Conservation (phyloP, 164 flowering plant species). For the Umbellularia californica region DNA sequence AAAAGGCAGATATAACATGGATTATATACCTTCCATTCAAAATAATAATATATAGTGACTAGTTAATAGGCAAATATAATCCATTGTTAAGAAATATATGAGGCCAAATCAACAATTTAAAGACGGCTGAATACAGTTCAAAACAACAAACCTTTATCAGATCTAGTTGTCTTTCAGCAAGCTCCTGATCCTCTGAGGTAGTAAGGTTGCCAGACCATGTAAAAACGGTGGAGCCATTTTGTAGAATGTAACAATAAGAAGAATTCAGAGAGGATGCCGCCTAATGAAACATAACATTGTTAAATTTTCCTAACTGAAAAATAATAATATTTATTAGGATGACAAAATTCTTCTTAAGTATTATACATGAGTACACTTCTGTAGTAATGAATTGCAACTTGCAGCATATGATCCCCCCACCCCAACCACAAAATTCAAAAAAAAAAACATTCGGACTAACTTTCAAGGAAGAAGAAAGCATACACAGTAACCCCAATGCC, state of each 20-base stretch:
- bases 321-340: not conserved
- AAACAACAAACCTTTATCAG: conserved; percentile 64
- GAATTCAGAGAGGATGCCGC: conserved; percentile 92
- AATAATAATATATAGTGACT: not conserved
- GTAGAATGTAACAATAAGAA: conserved; percentile 86
- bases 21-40: too few relatives aligned
- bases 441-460: not conserved
- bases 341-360: not conserved
- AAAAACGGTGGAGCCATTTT: conserved; percentile 65
- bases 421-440: too few relatives aligned
- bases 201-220: conserved; percentile 92
- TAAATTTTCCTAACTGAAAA: not conserved
- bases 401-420: too few relatives aligned
- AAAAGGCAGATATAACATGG: too few relatives aligned
- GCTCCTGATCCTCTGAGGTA: conserved; percentile 79
- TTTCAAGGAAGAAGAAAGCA: not conserved
- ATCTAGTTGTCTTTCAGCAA: conserved; percentile 92
- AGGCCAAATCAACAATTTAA: not conserved
- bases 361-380: not conserved
- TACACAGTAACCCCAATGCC: too few relatives aligned
- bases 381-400: too few relatives aligned
- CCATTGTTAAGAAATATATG: not conserved
- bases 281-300: conserved; percentile 34
- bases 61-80: conserved; percentile 6
- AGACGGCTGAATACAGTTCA: not conserved